phyloP scores from a whole-genome alignment of 768 basidiomycete species.

The Macrolepiota dolichaula region DNA sequence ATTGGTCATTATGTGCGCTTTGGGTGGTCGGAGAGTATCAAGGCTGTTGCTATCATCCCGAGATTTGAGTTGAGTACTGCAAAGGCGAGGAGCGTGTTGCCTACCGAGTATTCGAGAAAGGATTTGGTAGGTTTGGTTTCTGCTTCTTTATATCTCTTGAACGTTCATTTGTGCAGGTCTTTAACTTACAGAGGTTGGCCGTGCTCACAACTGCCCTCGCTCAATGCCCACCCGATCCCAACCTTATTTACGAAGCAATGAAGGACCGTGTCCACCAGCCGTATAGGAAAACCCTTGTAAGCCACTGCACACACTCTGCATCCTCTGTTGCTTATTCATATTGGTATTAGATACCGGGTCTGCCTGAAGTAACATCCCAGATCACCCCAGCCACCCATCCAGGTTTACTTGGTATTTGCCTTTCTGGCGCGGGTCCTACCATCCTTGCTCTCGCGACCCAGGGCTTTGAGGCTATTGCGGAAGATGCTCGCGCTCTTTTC shows the following conservation, averaged over 20 bases:
- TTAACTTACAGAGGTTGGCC: slow-evolving; percentile 94
- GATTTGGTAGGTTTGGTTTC: slow-evolving; percentile 66
- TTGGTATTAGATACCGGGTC: slow-evolving; percentile 81
- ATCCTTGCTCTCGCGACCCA: slow-evolving; percentile 91
- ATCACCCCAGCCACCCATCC: slow-evolving; percentile 89
- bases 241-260: slow-evolving; percentile 99
- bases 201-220: slow-evolving; percentile 94
- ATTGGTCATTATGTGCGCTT: slow-evolving; percentile 96
- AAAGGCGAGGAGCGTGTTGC: slow-evolving; percentile 88
- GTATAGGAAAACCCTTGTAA: slow-evolving; percentile 81
- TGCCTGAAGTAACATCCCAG: slow-evolving; percentile 85
- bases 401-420: slow-evolving; percentile 94
- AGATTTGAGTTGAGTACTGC: slow-evolving; percentile 96
- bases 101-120: slow-evolving; percentile 77
- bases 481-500: slow-evolving; percentile 77
- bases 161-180: slow-evolving; percentile 57
- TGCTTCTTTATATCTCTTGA: not conserved
- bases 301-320: slow-evolving; percentile 22
- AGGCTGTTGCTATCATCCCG: slow-evolving; percentile 92
- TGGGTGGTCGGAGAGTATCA: slow-evolving; percentile 79
- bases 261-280: slow-evolving; percentile 98
- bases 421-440: slow-evolving; percentile 97
- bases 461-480: slow-evolving; percentile 82
- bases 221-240: slow-evolving; percentile 88
- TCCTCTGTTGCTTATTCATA: not conserved